These are phyloP conservation scores for Ascochyta fabae DNA, from an alignment of 2,329 filamentous ascomycete genomes.

Conservation along the genomic window DNA sequence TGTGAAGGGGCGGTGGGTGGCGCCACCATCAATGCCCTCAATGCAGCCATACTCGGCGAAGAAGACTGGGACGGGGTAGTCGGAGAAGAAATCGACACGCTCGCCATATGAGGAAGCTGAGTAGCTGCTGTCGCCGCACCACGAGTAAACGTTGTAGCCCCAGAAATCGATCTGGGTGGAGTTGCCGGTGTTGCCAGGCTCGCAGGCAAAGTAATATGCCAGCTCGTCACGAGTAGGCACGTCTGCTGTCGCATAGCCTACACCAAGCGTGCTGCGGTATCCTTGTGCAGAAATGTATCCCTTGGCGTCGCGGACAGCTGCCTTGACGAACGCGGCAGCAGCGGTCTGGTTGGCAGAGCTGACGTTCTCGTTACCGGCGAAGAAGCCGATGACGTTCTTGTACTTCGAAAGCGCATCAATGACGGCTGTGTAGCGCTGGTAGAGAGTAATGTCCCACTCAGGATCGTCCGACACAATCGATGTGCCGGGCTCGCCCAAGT, in stretches of 20 bases:
- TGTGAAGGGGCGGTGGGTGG: constrained; percentile 75
- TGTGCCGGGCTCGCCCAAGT: constrained; percentile 63
- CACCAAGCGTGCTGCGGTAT: constrained; percentile 75
- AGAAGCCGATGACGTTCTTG: constrained; percentile 94
- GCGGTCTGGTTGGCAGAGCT: constrained; percentile 86
- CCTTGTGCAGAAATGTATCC: constrained; percentile 80
- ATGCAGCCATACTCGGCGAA: constrained; percentile 99
- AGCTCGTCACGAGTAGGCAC: constrained; percentile 83
- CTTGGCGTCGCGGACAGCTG: constrained; percentile 94
- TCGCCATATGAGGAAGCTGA: constrained; percentile 76
- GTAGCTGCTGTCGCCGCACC: constrained; percentile 88
- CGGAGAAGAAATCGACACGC: constrained; percentile 82
- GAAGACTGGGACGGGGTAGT: constrained; percentile 94
- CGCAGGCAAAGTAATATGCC: constrained; percentile 94
- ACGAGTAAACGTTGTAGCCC: constrained; percentile 99
- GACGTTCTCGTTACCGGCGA: constrained; percentile 96
- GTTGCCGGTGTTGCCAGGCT: constrained; percentile 52
- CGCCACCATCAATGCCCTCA: constrained; percentile 40
- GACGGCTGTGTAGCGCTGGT: constrained; percentile 80
- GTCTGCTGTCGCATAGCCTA: constrained; percentile 96
- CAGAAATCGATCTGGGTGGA: constrained; percentile 85
- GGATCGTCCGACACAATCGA: constrained; percentile 86
- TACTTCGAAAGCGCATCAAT: constrained; percentile 82
- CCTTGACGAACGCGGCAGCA: constrained; percentile 94
- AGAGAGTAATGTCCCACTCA: constrained; percentile 80